Base-by-base conservation (phyloP, 495 filamentous ascomycete species). In the Saxophila tyrrhenica region DNA sequence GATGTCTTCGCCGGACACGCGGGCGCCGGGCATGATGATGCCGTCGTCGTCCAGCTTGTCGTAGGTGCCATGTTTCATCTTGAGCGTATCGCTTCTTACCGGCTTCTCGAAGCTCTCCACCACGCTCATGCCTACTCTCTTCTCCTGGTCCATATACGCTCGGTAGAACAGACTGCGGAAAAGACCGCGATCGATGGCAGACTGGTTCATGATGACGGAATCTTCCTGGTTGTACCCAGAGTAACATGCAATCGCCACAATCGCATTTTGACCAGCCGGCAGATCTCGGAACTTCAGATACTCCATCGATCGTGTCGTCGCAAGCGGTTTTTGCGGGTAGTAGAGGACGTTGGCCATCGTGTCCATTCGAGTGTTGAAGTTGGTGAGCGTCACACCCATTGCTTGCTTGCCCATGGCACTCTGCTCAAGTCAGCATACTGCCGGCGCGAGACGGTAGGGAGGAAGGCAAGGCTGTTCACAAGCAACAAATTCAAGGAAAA, bases 191-290 rank as follows among this genome's bases (percentile, higher is more conserved):
- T 99, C 92, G 62, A 97, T 97, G 61, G 87, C 92, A 72, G 87
- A 94, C 70, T 99, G 94, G 70, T 96, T 99, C 94, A 99, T 96
- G 61, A 99, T 94, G 50, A 99, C 92, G 21, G 92, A 97, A 79
- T 99, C 92, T 87, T 99, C 92, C 69, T 97, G 94, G 67, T 99
- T 97, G 77, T 97, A 99, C n/a, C 92, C 92, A 16, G 89, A 95
- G 71, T 97, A 99, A 67, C 85, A 89, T 44, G 86, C 79, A 73
- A 99, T 97, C 35, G 94, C 92, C 13, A 99, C 92, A 62, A 99
- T 97, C 20, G 92, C 92, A 62, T 99, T 99, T 70, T 99, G 92
- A 7, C 92, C 92, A 23, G 92, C 92, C 1, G 92, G 92, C 50
- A 99, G 73, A 69, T 99, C 94, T 63, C 92, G 79, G 80, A 97